A percentile compares a stretch with the other conserved stretches of the same genome.
Conservation (phyloP, 345 rosid species). For the Eucalyptus globulus region DNA sequence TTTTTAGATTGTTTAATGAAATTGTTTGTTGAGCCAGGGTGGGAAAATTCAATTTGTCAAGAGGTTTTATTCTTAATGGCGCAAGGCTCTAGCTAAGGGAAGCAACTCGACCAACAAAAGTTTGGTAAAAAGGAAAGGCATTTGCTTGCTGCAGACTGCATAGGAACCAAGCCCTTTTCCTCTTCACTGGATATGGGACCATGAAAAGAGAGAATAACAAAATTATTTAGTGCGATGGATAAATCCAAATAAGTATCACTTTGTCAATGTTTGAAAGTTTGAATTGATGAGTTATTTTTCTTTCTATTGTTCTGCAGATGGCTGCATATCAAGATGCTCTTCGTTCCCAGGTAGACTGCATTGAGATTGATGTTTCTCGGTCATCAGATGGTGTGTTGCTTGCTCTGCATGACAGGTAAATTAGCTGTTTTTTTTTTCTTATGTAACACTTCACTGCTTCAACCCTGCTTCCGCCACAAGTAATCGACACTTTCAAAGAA, state of each 20-base stretch:
- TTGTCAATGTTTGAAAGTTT: background rate
- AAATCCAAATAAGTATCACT: background rate
- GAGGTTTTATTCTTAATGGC: background rate
- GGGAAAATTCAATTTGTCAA: background rate
- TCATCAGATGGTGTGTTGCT: conserved; percentile 80
- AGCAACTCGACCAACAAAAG: background rate
- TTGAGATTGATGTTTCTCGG: conserved; percentile 93
- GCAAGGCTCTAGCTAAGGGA: background rate
- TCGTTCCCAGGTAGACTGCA: conserved; percentile 72
- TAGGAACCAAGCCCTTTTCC: background rate
- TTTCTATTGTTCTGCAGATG: conserved; percentile 30
- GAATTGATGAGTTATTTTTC: background rate
- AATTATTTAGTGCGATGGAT: background rate
- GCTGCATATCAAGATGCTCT: conserved; percentile 66
- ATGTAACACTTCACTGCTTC: background rate
- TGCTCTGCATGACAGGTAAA: conserved; percentile 90
- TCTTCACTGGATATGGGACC: background rate
- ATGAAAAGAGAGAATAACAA: background rate
- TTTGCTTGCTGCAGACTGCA: background rate
- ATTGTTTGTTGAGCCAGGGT: background rate
- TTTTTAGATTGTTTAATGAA: background rate
- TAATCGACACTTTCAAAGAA: background rate
- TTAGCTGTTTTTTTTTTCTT: background rate
- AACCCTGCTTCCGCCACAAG: background rate
- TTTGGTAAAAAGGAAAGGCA: background rate